phyloP scores from a whole-genome alignment of 148 eudicot species.

The Persicaria tinctoria region DNA sequence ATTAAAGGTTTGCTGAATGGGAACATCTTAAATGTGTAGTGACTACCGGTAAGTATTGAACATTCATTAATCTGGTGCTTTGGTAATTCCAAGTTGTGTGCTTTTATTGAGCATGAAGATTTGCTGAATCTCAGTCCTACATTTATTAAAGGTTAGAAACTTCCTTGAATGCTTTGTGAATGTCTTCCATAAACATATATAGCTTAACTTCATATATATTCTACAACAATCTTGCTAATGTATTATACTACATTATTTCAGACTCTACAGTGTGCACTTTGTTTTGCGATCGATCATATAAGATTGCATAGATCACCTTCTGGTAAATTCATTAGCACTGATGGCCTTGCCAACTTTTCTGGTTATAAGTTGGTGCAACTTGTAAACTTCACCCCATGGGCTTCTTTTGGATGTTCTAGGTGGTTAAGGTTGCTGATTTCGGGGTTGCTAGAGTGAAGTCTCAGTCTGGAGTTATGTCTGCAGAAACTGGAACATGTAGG shows the following conservation, averaged over 20 bases:
- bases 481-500: conserved; percentile 93
- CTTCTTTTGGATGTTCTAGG: conserved; percentile 33
- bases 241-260: neutral
- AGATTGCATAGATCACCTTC: neutral
- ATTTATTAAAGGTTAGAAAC: too few relatives aligned
- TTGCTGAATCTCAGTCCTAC: too few relatives aligned
- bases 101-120: too few relatives aligned
- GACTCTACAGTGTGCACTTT: neutral
- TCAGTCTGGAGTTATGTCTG: conserved; percentile 93
- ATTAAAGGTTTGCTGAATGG: too few relatives aligned
- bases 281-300: neutral
- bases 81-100: too few relatives aligned
- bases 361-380: neutral
- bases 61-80: too few relatives aligned
- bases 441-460: conserved; percentile 95
- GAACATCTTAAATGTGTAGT: too few relatives aligned
- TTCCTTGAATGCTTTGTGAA: too few relatives aligned
- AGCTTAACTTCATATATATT: neutral
- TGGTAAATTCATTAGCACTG: neutral
- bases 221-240: neutral
- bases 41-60: too few relatives aligned
- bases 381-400: neutral
- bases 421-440: conserved; percentile 95
- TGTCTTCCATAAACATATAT: neutral
- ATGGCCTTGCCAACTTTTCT: neutral